phyloP scores from a whole-genome alignment of 2,329 filamentous ascomycete genomes.

The Ascochyta koolunga region DNA sequence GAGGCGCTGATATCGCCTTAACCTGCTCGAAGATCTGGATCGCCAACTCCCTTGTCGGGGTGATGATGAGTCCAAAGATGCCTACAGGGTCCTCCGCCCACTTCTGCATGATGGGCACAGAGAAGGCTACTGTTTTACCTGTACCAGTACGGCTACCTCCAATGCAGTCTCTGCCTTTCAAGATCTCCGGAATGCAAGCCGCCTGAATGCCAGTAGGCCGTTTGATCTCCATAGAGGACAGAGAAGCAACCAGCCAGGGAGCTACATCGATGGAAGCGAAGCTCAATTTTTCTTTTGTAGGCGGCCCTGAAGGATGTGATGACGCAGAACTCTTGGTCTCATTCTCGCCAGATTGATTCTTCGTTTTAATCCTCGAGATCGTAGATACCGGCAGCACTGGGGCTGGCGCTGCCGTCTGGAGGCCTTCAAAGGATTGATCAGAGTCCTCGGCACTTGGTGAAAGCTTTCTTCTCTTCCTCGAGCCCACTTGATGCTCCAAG shows the following conservation, averaged over 20 bases:
- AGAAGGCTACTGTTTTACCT: conserved; percentile 96
- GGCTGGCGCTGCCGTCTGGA: neutral
- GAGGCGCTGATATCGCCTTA: conserved; percentile 86
- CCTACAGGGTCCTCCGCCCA: conserved; percentile 92
- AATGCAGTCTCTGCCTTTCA: conserved; percentile 88
- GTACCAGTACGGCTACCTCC: conserved; percentile 94
- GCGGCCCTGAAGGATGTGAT: conserved; percentile 1
- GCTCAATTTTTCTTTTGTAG: conserved; percentile 56
- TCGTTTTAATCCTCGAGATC: conserved; percentile 46
- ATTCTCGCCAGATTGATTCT: conserved; percentile 16
- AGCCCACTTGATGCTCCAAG: conserved; percentile 36
- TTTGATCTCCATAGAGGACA: conserved; percentile 79
- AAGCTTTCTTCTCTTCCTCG: conserved; percentile 47
- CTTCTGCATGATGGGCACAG: conserved; percentile 89
- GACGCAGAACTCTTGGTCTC: conserved; percentile 4
- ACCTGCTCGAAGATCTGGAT: conserved; percentile 97
- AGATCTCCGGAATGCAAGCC: conserved; percentile 88
- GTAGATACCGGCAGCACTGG: conserved; percentile 24
- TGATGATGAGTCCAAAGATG: conserved; percentile 88
- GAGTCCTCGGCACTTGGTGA: conserved; percentile 32
- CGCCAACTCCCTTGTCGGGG: conserved; percentile 76
- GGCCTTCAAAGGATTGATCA: conserved; percentile 12
- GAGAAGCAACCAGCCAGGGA: conserved; percentile 86
- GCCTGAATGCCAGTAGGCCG: conserved; percentile 92
- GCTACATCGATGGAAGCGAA: conserved; percentile 76